Percentiles rank a stretch among this genome's conserved stretches.
phyloP scores from a whole-genome alignment of 768 basidiomycete species.

The Gloeopeniophorella convolvens region DNA sequence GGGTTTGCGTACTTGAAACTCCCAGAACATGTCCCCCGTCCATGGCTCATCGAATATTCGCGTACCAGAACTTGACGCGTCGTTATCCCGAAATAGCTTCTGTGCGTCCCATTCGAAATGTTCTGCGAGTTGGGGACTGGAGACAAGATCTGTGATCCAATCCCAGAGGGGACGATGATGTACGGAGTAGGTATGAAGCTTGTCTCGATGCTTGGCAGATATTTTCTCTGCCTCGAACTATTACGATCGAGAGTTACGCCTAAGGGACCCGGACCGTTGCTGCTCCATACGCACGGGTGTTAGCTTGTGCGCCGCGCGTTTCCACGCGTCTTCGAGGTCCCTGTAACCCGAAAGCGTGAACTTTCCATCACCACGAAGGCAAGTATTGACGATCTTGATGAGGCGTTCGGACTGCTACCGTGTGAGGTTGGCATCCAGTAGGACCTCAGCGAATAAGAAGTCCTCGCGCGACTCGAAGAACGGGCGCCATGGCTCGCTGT shows the following conservation, averaged over 20 bases:
- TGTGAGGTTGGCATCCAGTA: neutral
- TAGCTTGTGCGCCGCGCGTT: neutral
- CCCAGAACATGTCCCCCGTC: constrained; percentile 33
- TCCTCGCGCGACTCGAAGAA: neutral
- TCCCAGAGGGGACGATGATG: constrained; percentile 24
- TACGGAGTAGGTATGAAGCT: constrained; percentile 21
- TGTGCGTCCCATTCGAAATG: constrained; percentile 31
- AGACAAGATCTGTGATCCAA: constrained; percentile 28
- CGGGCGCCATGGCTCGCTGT: too few species aligned
- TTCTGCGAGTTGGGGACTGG: constrained; percentile 22
- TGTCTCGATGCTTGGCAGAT: constrained; percentile 18
- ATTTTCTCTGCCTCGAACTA: constrained; percentile 22
- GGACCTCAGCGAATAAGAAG: neutral
- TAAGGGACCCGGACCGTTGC: too few species aligned
- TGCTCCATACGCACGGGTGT: too few species aligned
- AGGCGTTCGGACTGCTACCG: neutral
- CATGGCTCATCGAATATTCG: constrained; percentile 33
- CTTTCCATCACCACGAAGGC: neutral
- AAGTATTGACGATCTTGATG: neutral
- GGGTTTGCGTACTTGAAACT: constrained; percentile 32
- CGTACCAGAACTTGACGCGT: constrained; percentile 23
- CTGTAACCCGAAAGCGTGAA: neutral
- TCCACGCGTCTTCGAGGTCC: neutral
- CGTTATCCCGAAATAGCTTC: constrained; percentile 26
- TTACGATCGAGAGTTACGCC: too few species aligned